These are phyloP conservation scores for Aspergillus proliferans DNA, from an alignment of 2,329 filamentous ascomycete species.

Conservation along the genomic window DNA sequence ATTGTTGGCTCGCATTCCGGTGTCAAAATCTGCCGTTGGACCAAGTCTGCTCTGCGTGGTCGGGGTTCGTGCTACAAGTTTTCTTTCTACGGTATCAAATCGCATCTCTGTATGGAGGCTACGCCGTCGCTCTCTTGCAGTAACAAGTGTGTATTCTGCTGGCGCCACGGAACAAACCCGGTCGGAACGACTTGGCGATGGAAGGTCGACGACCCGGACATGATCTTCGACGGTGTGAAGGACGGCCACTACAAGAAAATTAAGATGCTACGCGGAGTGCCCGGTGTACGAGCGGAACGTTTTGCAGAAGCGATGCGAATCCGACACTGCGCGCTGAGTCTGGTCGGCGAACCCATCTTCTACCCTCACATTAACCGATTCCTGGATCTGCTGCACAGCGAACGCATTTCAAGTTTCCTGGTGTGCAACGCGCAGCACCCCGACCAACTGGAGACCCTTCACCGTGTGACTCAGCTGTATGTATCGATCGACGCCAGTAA, in stretches of 20 bases:
- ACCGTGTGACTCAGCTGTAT: conserved; percentile 89
- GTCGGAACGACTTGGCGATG: conserved; percentile 96
- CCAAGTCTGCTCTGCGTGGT: conserved; percentile 88
- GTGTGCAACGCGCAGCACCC: conserved; percentile 98
- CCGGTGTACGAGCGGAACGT: conserved; percentile 82
- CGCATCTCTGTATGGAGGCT: conserved; percentile 97
- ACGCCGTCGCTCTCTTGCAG: conserved; percentile 92
- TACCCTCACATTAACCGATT: conserved; percentile 97
- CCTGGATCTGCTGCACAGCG: conserved; percentile 70
- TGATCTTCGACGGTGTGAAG: conserved; percentile 87
- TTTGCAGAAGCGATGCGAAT: conserved; percentile 92
- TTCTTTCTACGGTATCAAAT: conserved; percentile 94
- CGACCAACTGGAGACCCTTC: conserved; percentile 73
- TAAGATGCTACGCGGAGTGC: conserved; percentile 91
- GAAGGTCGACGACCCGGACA: conserved; percentile 83
- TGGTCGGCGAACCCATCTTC: conserved; percentile 98
- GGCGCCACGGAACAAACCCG: conserved; percentile 95
- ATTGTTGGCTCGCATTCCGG: conserved; percentile 94
- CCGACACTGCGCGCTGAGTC: conserved; percentile 80
- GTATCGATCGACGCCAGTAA: conserved; percentile 95
- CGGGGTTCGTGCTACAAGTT: conserved; percentile 96
- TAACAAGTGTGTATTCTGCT: conserved; percentile 99
- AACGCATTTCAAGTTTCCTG: conserved; percentile 87
- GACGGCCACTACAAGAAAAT: conserved; percentile 94
- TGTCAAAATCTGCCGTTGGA: conserved; percentile 98